Base-by-base conservation (phyloP, 495 filamentous ascomycete genomes). In the Talaromyces proteolyticus region DNA sequence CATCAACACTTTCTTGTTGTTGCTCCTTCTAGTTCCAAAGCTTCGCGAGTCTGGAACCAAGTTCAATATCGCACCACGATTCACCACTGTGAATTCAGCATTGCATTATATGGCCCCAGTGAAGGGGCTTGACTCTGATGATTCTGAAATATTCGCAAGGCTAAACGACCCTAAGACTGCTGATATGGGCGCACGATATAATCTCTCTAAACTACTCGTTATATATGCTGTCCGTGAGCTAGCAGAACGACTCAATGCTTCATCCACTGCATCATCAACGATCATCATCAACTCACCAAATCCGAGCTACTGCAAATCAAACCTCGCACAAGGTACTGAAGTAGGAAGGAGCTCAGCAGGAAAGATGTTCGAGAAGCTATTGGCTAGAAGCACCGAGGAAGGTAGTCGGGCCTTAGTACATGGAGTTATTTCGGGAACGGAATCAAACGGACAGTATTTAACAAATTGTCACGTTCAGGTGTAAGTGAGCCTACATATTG, bases 1-100 rank as follows among this genome's bases (percentile, higher is more conserved):
- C 0, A 56, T 76, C 16, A 55, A 51, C 44, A 73, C 66, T 0
- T 60, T 72, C 3, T 50, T 80, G 22, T 55, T 79, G 37, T 46
- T 49, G 12, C 24, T 21, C n/a, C 36, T 49, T 17, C 18, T 49
- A 5, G n/a, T 49, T 34, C 46, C 46, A 29, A 66, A 67, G 42
- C 40, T 67, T 8, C 57, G 64, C 20, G 63, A 67, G 11, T 55
- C 58, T 7, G 60, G 50, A 4, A 42, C 39, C 0, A 60, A 51
- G 19, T 57, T 56, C 51, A 47, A 53, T n/a, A 53, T 48, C 14
- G 50, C 49, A 20, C 58, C 63, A 16, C 63, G 55, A 18, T 40
- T 66, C 17, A 50, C 54, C 10, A 49, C 66, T 20, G 50, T 57
- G 18, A 61, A 51, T 21, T 62, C 60, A 1, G 64, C 59, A 4